Evolutionary conservation across 202 grass and related monocot genomes (phyloP).

Genomic region (Saccharum hybrid): DNA sequence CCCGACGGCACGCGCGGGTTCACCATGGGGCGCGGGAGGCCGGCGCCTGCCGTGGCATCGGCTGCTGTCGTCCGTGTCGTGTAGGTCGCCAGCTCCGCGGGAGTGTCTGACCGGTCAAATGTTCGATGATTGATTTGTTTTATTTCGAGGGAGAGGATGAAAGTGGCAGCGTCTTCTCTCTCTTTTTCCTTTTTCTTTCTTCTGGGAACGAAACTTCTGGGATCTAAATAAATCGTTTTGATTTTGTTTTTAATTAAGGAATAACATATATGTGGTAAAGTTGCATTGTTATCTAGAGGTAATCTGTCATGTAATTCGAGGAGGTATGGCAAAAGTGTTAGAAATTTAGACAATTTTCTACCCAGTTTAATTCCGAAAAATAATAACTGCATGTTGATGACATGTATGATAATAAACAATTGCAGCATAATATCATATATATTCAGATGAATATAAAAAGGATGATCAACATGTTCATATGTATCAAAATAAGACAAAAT

Average conservation of each 20-base stretch:
- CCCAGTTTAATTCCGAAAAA: too few relatives aligned
- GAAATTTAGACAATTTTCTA: too few relatives aligned
- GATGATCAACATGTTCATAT: too few relatives aligned
- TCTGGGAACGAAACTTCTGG: not conserved
- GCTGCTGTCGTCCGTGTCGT: constrained; percentile 11
- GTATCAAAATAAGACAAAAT: too few relatives aligned
- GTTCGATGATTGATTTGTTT: not conserved
- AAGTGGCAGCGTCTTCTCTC: not conserved
- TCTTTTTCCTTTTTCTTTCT: not conserved
- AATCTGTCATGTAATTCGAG: too few relatives aligned
- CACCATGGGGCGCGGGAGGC: constrained; percentile 56
- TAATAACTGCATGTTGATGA: too few relatives aligned
- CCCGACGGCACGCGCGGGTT: constrained; percentile 73
- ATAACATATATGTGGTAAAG: not conserved
- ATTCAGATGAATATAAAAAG: too few relatives aligned
- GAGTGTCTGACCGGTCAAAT: not conserved
- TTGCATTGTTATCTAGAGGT: too few relatives aligned
- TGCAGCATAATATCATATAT: too few relatives aligned
- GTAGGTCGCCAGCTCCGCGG: not conserved
- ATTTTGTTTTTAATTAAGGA: not conserved
- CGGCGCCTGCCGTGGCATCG: not conserved
- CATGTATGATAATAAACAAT: too few relatives aligned
- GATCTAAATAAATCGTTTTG: not conserved
- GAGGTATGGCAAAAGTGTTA: too few relatives aligned
- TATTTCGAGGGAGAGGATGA: not conserved